Percentiles rank a stretch among this genome's conserved stretches.
Conservation (phyloP, 306 rosid species). For the Senna tora region DNA sequence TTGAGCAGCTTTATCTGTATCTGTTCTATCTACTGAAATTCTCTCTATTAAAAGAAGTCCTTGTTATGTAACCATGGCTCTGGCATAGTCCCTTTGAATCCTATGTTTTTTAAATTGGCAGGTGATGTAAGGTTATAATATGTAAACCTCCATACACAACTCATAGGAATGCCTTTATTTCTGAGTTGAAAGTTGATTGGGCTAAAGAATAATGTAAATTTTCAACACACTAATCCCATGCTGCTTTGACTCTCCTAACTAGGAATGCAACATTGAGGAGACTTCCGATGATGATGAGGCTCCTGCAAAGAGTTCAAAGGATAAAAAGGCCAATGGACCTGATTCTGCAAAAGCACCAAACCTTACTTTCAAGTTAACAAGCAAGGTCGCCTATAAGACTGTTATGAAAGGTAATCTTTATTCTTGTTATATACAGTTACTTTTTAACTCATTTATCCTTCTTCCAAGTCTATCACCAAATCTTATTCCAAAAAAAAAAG, state of each 20-base stretch:
- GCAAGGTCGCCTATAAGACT: conserved; percentile 62
- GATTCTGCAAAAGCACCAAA: conserved; percentile 53
- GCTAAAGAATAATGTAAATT: conserved; percentile 20
- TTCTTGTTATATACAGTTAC: neutral
- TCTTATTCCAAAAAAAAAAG: too few species aligned
- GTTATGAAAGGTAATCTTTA: conserved; percentile 52
- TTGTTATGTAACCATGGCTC: neutral
- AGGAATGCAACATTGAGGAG: conserved; percentile 67
- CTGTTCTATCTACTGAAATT: neutral
- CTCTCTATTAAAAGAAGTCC: neutral
- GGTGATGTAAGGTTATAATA: neutral
- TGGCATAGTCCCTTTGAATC: neutral
- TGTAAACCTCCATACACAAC: neutral
- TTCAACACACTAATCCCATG: conserved; percentile 30
- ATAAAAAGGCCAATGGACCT: conserved; percentile 60
- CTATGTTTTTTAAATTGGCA: neutral
- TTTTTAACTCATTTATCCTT: conserved; percentile 6
- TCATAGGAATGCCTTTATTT: neutral
- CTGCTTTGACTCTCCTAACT: conserved; percentile 35
- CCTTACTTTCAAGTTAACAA: conserved; percentile 57
- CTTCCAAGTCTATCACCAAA: conserved; percentile 22
- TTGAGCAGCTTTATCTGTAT: neutral
- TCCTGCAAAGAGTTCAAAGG: conserved; percentile 57
- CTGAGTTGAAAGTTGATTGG: conserved; percentile 30
- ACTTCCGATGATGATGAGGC: conserved; percentile 56